A percentile compares a stretch with the other conserved stretches of the same genome.
These are phyloP conservation scores for Pythium biforme DNA, from an alignment of 352 stramenopile species.

Conservation along the genomic window DNA sequence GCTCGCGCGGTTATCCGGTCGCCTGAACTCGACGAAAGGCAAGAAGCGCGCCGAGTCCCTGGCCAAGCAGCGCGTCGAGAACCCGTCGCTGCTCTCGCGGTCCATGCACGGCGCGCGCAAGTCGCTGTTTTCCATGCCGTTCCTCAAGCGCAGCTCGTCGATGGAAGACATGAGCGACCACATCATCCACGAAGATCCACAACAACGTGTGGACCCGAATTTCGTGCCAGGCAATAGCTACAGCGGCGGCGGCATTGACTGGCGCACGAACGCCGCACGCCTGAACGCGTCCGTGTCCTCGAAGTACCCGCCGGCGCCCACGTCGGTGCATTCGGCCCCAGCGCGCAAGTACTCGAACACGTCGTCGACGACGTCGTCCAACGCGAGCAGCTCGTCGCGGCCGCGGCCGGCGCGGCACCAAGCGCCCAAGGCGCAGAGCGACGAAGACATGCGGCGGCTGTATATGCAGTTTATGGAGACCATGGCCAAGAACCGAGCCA, in stretches of 20 bases:
- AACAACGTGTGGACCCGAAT: conserved; percentile 9
- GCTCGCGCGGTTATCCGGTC: conserved; percentile 19
- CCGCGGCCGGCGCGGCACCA: background rate
- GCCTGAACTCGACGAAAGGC: conserved; percentile 10
- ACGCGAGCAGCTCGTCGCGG: conserved; percentile 13
- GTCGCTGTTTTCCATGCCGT: conserved; percentile 18
- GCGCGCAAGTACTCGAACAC: conserved; percentile 21
- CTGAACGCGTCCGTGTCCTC: conserved; percentile 22
- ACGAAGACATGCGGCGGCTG: conserved; percentile 21
- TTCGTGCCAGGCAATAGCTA: conserved; percentile 27
- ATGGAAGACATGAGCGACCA: conserved; percentile 22
- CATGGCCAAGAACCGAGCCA: conserved; percentile 22
- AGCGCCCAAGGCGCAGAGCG: conserved; percentile 10
- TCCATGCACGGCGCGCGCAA: conserved; percentile 8
- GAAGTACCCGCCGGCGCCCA: conserved; percentile 6
- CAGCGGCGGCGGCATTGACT: conserved; percentile 18
- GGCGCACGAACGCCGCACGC: conserved; percentile 11
- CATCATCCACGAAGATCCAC: background rate
- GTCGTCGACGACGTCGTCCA: conserved; percentile 18
- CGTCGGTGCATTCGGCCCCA: conserved; percentile 15
- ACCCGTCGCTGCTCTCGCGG: conserved; percentile 13
- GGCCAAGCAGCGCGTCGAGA: conserved; percentile 15
- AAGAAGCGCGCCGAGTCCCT: conserved; percentile 10
- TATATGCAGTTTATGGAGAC: conserved; percentile 27
- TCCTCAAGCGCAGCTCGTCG: conserved; percentile 23